Percentiles rank a stretch among this genome's conserved stretches.
These are phyloP conservation scores for Phytophthora chlamydospora DNA, from an alignment of 352 stramenopile species.

Conservation along the genomic window DNA sequence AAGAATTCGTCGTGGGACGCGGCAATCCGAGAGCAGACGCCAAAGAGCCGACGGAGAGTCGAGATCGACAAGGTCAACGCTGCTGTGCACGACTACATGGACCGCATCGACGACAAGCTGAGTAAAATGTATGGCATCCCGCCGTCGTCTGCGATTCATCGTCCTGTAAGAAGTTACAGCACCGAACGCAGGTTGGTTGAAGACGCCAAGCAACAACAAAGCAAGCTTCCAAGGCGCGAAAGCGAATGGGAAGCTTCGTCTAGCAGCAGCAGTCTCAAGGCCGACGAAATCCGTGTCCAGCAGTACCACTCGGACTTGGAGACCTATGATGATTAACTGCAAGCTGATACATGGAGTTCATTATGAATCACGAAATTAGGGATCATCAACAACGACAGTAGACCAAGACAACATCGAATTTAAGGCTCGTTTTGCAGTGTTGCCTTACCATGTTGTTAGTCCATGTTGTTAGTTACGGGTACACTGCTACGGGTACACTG, in stretches of 20 bases:
- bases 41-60: conserved; percentile 37
- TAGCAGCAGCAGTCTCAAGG: conserved; percentile 13
- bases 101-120: conserved; percentile 81
- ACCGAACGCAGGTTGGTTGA: background rate
- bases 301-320: conserved; percentile 17
- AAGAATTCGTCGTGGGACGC: background rate
- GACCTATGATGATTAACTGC: conserved; percentile 5
- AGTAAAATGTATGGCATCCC: conserved; percentile 83
- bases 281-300: conserved; percentile 19
- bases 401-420: background rate
- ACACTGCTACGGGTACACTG: too few relatives aligned
- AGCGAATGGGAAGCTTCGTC: conserved; percentile 1
- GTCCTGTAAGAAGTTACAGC: background rate
- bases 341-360: too few relatives aligned
- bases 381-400: too few relatives aligned
- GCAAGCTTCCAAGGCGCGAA: background rate
- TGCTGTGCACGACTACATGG: conserved; percentile 81
- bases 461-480: too few relatives aligned
- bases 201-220: background rate
- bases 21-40: conserved; percentile 3
- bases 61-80: conserved; percentile 79
- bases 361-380: too few relatives aligned
- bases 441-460: background rate
- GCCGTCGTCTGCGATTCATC: conserved; percentile 40
- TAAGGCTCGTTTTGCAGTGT: background rate